Evolutionary conservation across 805 yeast species (phyloP).

Genomic region (Ogataea sp.): DNA sequence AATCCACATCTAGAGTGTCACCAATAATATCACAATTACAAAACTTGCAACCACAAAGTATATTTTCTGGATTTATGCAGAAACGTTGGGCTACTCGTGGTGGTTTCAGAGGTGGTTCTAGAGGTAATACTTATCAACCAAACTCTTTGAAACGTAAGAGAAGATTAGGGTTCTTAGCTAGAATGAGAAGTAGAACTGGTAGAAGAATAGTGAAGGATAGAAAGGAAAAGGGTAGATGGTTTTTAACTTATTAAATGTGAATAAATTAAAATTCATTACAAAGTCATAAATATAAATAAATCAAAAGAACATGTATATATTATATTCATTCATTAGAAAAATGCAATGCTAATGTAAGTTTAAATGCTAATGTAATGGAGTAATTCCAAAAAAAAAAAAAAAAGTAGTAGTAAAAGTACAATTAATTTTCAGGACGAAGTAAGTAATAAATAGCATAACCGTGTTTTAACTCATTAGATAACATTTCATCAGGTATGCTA

Average conservation of each 20-base stretch:
- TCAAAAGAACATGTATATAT: not conserved
- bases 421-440: conserved; percentile 1
- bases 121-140: conserved; percentile 96
- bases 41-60: too few species aligned
- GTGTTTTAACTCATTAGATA: conserved; percentile 24
- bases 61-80: conserved; percentile 13
- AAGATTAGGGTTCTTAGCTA: conserved; percentile 80
- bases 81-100: conserved; percentile 35
- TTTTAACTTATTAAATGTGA: conserved; percentile 55
- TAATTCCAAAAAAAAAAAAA: not conserved
- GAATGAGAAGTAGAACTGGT: conserved; percentile 68
- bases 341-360: too few species aligned
- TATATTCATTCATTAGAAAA: too few species aligned
- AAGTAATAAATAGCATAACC: conserved; percentile 42
- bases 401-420: too few species aligned
- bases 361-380: too few species aligned
- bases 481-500: conserved; percentile 22
- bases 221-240: conserved; percentile 90
- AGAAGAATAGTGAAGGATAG: conserved; percentile 73
- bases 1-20: conserved; percentile 5
- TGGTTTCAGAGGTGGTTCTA: conserved; percentile 59
- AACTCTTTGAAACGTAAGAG: conserved; percentile 85
- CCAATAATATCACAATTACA: too few species aligned
- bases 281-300: not conserved
- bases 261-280: not conserved